phyloP scores from a whole-genome alignment of 2,329 filamentous ascomycete genomes.

The Fusarium sororula region DNA sequence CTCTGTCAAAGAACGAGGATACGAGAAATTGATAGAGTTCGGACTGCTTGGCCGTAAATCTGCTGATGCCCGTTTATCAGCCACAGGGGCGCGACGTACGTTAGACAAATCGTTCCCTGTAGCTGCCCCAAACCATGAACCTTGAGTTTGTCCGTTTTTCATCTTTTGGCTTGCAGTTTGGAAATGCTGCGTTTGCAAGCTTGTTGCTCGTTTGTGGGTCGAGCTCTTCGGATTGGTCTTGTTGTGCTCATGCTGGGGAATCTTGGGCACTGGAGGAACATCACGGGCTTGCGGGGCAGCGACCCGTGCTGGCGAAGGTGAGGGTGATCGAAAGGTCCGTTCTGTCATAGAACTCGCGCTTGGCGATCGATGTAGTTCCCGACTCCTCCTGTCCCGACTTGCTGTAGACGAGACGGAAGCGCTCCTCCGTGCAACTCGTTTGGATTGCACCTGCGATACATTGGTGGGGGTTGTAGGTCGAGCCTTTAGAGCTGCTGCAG shows the following conservation, averaged over 20 bases:
- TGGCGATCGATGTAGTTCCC: slow-evolving; percentile 67
- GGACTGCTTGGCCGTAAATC: slow-evolving; percentile 54
- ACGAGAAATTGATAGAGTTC: slow-evolving; percentile 68
- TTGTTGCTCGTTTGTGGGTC: slow-evolving; percentile 52
- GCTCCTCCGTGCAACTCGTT: slow-evolving; percentile 79
- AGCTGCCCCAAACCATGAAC: slow-evolving; percentile 61
- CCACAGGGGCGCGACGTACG: slow-evolving; percentile 55
- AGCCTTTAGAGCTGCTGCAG: slow-evolving; percentile 83
- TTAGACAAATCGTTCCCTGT: slow-evolving; percentile 54
- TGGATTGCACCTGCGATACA: slow-evolving; percentile 86
- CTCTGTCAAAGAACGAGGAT: slow-evolving; percentile 58
- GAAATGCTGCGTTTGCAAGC: slow-evolving; percentile 60
- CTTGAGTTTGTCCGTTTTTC: slow-evolving; percentile 50
- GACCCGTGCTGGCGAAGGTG: slow-evolving; percentile 68
- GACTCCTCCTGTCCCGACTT: slow-evolving; percentile 55
- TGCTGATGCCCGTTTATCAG: slow-evolving; percentile 45
- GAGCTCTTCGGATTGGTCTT: slow-evolving; percentile 39
- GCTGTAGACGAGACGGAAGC: slow-evolving; percentile 75
- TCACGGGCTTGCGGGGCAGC: slow-evolving; percentile 53
- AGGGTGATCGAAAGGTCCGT: slow-evolving; percentile 85
- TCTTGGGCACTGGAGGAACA: slow-evolving; percentile 78
- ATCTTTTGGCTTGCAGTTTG: slow-evolving; percentile 63
- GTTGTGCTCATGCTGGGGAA: slow-evolving; percentile 63
- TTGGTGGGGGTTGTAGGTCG: slow-evolving; percentile 80
- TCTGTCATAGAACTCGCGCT: slow-evolving; percentile 88